A percentile compares a stretch with the other conserved stretches of the same genome.
Conservation (phyloP, 495 filamentous ascomycete species). For the Xylona heveae region DNA sequence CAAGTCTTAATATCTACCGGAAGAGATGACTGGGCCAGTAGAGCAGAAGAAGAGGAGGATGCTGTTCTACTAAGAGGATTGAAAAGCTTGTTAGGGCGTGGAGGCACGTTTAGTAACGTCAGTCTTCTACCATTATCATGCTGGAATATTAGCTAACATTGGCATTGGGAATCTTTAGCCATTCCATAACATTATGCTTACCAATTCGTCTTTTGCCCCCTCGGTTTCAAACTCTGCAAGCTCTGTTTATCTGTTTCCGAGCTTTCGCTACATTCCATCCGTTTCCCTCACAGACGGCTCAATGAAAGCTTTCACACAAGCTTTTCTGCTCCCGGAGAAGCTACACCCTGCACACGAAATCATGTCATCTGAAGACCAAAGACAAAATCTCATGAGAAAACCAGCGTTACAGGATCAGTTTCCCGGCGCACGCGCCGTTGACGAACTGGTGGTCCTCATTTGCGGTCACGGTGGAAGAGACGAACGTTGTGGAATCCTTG, state of each 20-base stretch:
- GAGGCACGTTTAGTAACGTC: conserved; percentile 51
- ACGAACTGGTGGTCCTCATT: conserved; percentile 52
- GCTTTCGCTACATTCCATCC: conserved; percentile 54
- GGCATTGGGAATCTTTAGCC: conserved; percentile 29
- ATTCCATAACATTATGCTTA: conserved; percentile 52
- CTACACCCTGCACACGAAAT: conserved; percentile 35
- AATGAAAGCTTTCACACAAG: conserved; percentile 32
- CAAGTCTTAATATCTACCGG: conserved; percentile 73
- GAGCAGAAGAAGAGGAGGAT: conserved; percentile 40
- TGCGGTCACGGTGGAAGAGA: conserved; percentile 73
- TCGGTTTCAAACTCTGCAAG: conserved; percentile 20
- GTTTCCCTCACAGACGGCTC: conserved; percentile 32
- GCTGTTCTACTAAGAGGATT: conserved; percentile 49
- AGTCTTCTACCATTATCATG: conserved; percentile 12
- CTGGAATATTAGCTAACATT: not conserved
- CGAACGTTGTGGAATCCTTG: conserved; percentile 57
- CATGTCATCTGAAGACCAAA: conserved; percentile 27
- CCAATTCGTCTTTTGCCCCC: conserved; percentile 46
- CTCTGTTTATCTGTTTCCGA: conserved; percentile 56
- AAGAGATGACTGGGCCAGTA: conserved; percentile 52
- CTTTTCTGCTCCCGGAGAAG: conserved; percentile 31
- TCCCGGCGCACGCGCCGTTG: conserved; percentile 26
- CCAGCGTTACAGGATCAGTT: conserved; percentile 21
- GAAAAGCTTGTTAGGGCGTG: conserved; percentile 41
- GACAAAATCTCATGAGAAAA: conserved; percentile 16